Conservation (phyloP, 164 flowering plant genomes). For the Kingdonia uniflora region DNA sequence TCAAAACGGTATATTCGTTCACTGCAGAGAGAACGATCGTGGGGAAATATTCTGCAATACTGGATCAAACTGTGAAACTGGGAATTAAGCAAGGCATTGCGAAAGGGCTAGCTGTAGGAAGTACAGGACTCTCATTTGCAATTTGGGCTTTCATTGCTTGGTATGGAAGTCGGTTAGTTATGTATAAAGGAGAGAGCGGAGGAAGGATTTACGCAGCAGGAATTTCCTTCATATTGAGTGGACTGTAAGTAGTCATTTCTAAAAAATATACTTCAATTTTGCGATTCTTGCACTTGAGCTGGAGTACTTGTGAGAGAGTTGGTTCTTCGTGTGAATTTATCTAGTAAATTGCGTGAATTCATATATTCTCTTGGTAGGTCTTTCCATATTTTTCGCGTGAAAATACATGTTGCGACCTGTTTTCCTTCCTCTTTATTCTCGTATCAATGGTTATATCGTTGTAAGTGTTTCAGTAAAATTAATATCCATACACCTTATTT, state of each 20-base stretch:
- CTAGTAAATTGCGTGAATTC: too few relatives aligned
- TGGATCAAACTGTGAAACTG: slow-evolving; percentile 43
- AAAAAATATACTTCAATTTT: too few relatives aligned
- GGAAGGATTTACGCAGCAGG: slow-evolving; percentile 82
- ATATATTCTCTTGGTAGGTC: too few relatives aligned
- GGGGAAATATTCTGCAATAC: slow-evolving; percentile 35
- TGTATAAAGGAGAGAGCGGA: slow-evolving; percentile 78
- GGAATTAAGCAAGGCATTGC: slow-evolving; percentile 90
- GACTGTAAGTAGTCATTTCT: slow-evolving; percentile 49
- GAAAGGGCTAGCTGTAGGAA: slow-evolving; percentile 87
- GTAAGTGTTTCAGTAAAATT: too few relatives aligned
- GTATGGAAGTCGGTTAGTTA: slow-evolving; percentile 78
- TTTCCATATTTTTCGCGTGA: too few relatives aligned
- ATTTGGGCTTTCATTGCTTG: slow-evolving; percentile 90
- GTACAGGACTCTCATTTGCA: slow-evolving; percentile 70
- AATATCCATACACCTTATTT: too few relatives aligned
- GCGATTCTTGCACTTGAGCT: too few relatives aligned
- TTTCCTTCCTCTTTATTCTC: not conserved
- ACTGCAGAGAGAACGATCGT: slow-evolving; percentile 58
- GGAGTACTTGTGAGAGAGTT: too few relatives aligned
- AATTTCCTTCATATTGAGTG: slow-evolving; percentile 61
- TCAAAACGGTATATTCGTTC: slow-evolving; percentile 68
- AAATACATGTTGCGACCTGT: too few relatives aligned
- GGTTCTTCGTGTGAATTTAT: too few relatives aligned
- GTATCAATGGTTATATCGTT: too few relatives aligned